Evolutionary conservation across 495 filamentous ascomycete species (phyloP).

Genomic region (Penicillium odoratum): DNA sequence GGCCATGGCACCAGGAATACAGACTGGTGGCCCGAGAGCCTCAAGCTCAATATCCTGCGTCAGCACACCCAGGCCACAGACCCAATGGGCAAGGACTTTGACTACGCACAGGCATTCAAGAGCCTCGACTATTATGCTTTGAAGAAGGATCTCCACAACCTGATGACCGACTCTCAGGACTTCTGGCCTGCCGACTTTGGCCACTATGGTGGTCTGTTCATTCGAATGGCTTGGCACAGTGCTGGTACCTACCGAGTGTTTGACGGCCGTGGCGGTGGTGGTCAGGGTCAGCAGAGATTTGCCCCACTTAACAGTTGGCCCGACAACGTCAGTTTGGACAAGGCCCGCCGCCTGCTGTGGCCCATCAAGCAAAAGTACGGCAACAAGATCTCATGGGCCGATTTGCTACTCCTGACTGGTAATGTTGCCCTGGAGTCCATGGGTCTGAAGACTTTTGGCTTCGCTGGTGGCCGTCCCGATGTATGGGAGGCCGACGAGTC

Average conservation of each 20-base stretch:
- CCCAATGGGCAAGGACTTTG: slow-evolving; percentile 59
- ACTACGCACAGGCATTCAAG: slow-evolving; percentile 70
- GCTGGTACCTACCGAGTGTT: slow-evolving; percentile 71
- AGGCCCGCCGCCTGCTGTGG: slow-evolving; percentile 74
- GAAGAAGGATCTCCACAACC: slow-evolving; percentile 63
- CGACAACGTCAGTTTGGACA: slow-evolving; percentile 74
- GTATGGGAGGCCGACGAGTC: slow-evolving; percentile 70
- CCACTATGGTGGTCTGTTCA: slow-evolving; percentile 73
- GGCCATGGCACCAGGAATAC: slow-evolving; percentile 61
- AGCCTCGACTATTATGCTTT: slow-evolving; percentile 66
- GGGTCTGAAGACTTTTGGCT: slow-evolving; percentile 72
- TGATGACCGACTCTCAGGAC: slow-evolving; percentile 76
- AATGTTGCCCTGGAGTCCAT: slow-evolving; percentile 75
- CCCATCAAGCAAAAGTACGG: slow-evolving; percentile 82
- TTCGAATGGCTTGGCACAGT: slow-evolving; percentile 78
- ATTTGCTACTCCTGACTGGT: slow-evolving; percentile 65
- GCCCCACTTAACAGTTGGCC: slow-evolving; percentile 80
- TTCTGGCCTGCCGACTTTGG: slow-evolving; percentile 79
- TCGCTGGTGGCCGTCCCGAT: slow-evolving; percentile 67
- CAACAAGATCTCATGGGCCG: slow-evolving; percentile 76
- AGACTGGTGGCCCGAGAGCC: slow-evolving; percentile 70
- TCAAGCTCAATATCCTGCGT: slow-evolving; percentile 68
- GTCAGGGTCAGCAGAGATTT: slow-evolving; percentile 70
- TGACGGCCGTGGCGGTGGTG: slow-evolving; percentile 71
- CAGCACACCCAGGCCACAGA: slow-evolving; percentile 64